Evolutionary conservation across 768 basidiomycete species (phyloP).

Genomic region (Russula foetens): DNA sequence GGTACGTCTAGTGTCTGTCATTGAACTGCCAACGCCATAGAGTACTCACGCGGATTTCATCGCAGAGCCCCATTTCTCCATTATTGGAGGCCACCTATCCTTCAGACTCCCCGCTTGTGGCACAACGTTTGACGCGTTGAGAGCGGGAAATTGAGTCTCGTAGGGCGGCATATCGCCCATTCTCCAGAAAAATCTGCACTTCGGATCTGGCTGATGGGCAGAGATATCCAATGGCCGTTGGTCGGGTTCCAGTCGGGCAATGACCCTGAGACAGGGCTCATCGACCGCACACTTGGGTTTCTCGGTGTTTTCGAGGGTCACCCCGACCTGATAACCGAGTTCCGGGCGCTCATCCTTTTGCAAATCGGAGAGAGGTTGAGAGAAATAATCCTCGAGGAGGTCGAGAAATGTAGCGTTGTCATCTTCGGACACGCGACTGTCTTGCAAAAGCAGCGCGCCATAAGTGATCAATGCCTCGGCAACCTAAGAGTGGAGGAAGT

Average conservation of each 20-base stretch:
- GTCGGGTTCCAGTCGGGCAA: constrained; percentile 60
- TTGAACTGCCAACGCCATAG: not conserved
- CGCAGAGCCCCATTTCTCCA: constrained; percentile 80
- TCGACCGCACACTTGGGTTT: constrained; percentile 81
- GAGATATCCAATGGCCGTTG: constrained; percentile 83
- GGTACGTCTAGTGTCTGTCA: constrained; percentile 6
- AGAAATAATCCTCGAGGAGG: constrained; percentile 90
- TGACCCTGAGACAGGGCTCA: constrained; percentile 75
- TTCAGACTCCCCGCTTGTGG: constrained; percentile 54
- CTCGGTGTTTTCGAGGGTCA: constrained; percentile 95
- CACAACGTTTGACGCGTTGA: constrained; percentile 78
- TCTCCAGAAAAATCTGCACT: constrained; percentile 90
- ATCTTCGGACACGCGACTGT: constrained; percentile 74
- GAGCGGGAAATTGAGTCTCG: constrained; percentile 62
- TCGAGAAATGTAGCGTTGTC: constrained; percentile 82
- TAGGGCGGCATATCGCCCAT: constrained; percentile 73
- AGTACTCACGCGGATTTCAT: constrained; percentile 79
- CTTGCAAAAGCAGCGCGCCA: constrained; percentile 80
- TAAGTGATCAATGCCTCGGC: constrained; percentile 76
- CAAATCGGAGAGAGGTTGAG: constrained; percentile 53
- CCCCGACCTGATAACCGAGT: constrained; percentile 85
- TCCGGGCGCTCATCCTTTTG: constrained; percentile 78
- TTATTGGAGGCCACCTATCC: constrained; percentile 56
- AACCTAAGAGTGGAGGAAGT: constrained; percentile 38
- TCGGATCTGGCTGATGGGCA: constrained; percentile 81